Base-by-base conservation (phyloP, 139 green algal genomes). In the Parachlorella kessleri region DNA sequence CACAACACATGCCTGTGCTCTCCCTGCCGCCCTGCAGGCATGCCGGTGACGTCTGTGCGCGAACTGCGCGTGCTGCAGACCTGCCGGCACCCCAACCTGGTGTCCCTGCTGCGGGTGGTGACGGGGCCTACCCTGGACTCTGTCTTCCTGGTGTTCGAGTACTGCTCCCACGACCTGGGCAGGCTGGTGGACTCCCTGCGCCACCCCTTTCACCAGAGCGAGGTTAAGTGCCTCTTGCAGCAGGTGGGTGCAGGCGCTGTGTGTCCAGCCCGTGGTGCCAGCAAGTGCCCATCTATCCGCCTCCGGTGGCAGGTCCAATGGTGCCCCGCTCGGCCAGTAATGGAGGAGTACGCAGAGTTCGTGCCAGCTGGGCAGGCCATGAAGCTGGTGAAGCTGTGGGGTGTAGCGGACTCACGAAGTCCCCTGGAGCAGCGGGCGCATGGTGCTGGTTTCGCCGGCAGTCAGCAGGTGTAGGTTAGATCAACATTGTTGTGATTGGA, bases 71-170 rank as follows among this genome's bases (percentile, higher is more conserved):
- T 95, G 39, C 87, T 97, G 39, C 88, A 92, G 66, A 68, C 23
- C 32, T 91, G 82, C 77, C 38, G 53, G 9, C 91, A 97, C 69
- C 86, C 88, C 30, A 95, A 94, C 81, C 86, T 97, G 36, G 91
- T 97, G 35, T 41, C 84, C 24, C 83, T 97, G 7, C 87, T 89
- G 40, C 83, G 85, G 35, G 90, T 97, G 4, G 90, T 94, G 9
- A 95, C 91, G 1, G 93, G 93, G 65, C 54, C 77, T 68, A 24
- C 24, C 36, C 59, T 78, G 55, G 77, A 83, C 77, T 36, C 35
- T 40, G 84, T 97, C 21, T 97, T 97, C 81, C 82, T 97, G 55
- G 93, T 94, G 63, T 97, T 97, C 78, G 93, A 97, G 80, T 97
- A 93, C 79, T 93, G 86, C 72, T 84, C 93, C 28, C 91, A 96